Conservation (phyloP, 345 rosid species). For the Balakata baccata region DNA sequence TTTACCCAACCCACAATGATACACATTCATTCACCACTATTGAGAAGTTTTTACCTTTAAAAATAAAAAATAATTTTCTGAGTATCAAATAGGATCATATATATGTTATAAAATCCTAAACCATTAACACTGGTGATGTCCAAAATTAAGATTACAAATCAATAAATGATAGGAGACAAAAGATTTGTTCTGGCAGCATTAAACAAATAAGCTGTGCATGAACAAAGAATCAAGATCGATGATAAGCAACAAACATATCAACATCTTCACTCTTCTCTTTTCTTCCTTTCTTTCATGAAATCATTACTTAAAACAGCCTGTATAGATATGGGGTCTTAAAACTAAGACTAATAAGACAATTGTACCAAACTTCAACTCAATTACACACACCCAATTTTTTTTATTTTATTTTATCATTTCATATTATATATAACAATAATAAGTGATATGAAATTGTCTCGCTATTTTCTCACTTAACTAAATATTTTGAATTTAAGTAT, state of each 20-base stretch:
- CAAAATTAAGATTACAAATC: background rate
- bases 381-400: background rate
- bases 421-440: no score
- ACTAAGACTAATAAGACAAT: background rate
- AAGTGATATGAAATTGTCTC: no score
- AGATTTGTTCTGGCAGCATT: background rate
- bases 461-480: no score
- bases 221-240: no score
- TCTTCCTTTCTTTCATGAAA: background rate
- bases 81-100: no score
- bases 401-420: background rate
- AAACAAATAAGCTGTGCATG: background rate
- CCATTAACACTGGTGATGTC: no score
- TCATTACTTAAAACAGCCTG: background rate
- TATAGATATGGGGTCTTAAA: slow-evolving; percentile 4
- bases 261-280: background rate
- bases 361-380: background rate
- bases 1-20: no score
- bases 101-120: no score
- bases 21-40: no score
- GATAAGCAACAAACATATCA: background rate
- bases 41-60: no score
- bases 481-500: no score
- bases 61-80: no score
- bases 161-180: background rate